Base-by-base conservation (phyloP, 2,329 filamentous ascomycete species). In the Xylaria sp. region DNA sequence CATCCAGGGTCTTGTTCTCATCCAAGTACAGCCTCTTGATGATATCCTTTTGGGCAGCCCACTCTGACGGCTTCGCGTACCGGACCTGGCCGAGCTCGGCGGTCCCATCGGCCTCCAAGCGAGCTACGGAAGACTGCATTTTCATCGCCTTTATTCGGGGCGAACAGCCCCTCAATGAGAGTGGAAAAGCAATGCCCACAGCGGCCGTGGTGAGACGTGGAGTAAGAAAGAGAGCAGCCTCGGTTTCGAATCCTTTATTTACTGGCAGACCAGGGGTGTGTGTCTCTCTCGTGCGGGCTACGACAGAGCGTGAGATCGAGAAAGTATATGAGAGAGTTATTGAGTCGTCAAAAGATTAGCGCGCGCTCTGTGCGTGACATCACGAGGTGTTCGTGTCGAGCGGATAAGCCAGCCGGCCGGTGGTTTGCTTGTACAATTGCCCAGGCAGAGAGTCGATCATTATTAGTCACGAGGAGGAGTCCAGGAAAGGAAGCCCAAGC, bases 11-110 rank as follows among this genome's bases (percentile, higher is more conserved):
- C 41, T 76, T 78, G 71, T 82, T 82, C 71, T 82, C 79, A 56
- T 82, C 81, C 63, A 82, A 77, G 67, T 83, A 83, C 57, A 83
- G 71, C 20, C 70, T 75, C 54, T 78, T 81, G 66, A 83, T 83
- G 57, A 78, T 76, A 46, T 79, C 72, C 57, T 69, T 75, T 31
- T 71, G 63, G 3, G 68, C 62, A 52, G 71, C 67, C 74, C 74
- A 76, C 69, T 75, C 71, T 28, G 70, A 72, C 41, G 74, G 72
- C 20, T 65, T 71, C 51, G 72, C 74, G 58, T 75, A 75, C 51
- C 60, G 63, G 39, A 71, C 62, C 23, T 57, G 68, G 41, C 61
- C 67, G 55, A 69, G 69, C 60, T 69, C 69, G 46, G 62, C 46
- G 20, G 60, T 43, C 57, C 57, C 67, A 41, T 67, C 64, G 28